Percentiles rank a stretch among this genome's conserved stretches.
Evolutionary conservation across 2,329 filamentous ascomycete genomes (phyloP).

Genomic region (Cladosporium sp.): DNA sequence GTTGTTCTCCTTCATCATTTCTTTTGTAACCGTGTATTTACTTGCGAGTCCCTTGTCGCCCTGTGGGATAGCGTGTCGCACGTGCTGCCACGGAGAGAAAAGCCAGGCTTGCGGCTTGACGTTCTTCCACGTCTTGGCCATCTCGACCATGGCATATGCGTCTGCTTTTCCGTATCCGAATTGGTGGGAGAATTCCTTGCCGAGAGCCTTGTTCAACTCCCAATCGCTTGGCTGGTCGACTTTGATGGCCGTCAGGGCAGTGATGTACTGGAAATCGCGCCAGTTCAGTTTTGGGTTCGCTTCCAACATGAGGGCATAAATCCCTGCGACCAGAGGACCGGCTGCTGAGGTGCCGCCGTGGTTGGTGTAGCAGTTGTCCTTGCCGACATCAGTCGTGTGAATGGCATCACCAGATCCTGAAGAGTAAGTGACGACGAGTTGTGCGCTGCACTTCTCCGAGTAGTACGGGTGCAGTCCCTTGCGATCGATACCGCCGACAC

Average conservation of each 20-base stretch:
- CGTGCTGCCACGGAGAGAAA: conserved; percentile 89
- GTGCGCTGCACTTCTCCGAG: conserved; percentile 92
- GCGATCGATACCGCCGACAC: conserved; percentile 87
- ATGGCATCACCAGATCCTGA: conserved; percentile 87
- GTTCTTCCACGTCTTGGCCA: conserved; percentile 78
- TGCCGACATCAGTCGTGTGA: conserved; percentile 91
- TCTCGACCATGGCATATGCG: conserved; percentile 78
- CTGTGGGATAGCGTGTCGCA: conserved; percentile 82
- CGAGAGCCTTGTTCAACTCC: conserved; percentile 72
- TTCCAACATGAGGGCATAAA: conserved; percentile 84
- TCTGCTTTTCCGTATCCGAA: conserved; percentile 97
- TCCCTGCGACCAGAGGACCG: conserved; percentile 86
- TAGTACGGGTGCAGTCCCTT: conserved; percentile 91
- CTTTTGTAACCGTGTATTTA: conserved; percentile 75
- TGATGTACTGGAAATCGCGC: conserved; percentile 92
- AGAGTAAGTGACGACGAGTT: conserved; percentile 94
- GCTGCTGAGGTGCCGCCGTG: conserved; percentile 96
- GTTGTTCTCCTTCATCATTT: conserved; percentile 80
- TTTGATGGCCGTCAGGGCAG: conserved; percentile 78
- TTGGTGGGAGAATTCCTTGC: conserved; percentile 87
- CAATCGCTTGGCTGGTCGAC: conserved; percentile 77
- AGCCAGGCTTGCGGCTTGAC: conserved; percentile 97
- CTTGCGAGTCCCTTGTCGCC: conserved; percentile 77
- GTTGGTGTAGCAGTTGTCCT: conserved; percentile 71
- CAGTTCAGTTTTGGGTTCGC: conserved; percentile 84